phyloP scores from a whole-genome alignment of 1,284 basidiomycete genomes.

The Rhodofomes roseus region DNA sequence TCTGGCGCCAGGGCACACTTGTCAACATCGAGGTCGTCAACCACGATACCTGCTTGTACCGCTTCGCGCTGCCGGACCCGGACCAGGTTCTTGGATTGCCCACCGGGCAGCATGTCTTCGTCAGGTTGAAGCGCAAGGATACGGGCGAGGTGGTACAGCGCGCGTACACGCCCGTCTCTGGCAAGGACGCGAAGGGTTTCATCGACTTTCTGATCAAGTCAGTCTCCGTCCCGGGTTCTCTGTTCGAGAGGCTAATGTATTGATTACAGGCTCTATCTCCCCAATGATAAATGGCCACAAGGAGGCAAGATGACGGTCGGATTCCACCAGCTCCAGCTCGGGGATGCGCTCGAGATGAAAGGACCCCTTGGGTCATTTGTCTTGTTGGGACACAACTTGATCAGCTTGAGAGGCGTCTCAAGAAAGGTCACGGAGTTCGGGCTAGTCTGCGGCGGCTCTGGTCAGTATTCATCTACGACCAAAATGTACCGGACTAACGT shows the following conservation, averaged over 20 bases:
- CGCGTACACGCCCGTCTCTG: conserved; percentile 62
- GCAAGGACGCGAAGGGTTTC: conserved; percentile 39
- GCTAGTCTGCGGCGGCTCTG: conserved; percentile 59
- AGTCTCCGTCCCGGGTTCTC: neutral
- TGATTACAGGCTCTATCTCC: conserved; percentile 41
- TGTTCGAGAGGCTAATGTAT: neutral
- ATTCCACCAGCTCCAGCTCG: conserved; percentile 46
- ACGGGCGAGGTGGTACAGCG: conserved; percentile 50
- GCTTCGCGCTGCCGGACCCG: conserved; percentile 44
- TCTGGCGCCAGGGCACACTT: conserved; percentile 51
- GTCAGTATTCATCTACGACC: conserved; percentile 20
- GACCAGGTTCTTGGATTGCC: conserved; percentile 56
- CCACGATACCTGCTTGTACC: conserved; percentile 50
- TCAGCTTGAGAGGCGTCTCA: conserved; percentile 36
- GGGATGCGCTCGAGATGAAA: conserved; percentile 56
- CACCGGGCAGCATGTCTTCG: conserved; percentile 61
- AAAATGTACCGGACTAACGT: neutral
- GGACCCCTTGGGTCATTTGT: conserved; percentile 62
- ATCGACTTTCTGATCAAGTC: conserved; percentile 59
- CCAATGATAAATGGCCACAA: conserved; percentile 33
- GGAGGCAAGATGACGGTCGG: conserved; percentile 60
- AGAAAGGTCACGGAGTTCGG: conserved; percentile 43
- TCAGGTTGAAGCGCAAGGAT: conserved; percentile 41
- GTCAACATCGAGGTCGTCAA: conserved; percentile 37
- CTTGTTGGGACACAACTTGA: conserved; percentile 44